Base-by-base conservation (phyloP, 2,329 filamentous ascomycete species). In the Zasmidium citrigriseum region DNA sequence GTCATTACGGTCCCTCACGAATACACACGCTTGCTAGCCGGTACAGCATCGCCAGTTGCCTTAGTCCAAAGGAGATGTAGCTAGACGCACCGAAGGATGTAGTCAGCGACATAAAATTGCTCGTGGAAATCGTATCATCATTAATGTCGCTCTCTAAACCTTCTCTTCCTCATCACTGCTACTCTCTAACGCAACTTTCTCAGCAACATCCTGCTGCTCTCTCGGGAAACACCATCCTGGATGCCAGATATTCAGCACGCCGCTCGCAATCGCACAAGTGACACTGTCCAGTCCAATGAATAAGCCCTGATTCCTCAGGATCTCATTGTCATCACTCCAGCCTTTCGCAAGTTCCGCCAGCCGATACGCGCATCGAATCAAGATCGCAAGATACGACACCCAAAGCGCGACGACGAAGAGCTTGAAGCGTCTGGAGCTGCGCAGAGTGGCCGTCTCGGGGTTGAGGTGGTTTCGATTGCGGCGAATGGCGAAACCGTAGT, bases 271-370 rank as follows among this genome's bases (percentile, higher is more conserved):
- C 7, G 58, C 67, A 46, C 67, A 65, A 22, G 63, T 52, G 27
- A 73, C 64, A 21, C 76, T 77, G 65, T 75, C 75, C 29, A 72
- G 27, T 2, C 62, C 62, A 55, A 70, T 64, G 55, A 72, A 72
- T 21, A 70, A 58, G 2, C 49, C 56, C 52, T 70, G 58, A 18
- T 66, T 58, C 5, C 66, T 61, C 41, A 70, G 47, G 45, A 70
- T 69, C 24, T 57, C 47, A 46, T 70, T 67, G 25, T 64, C 56
- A 11, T 57, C 38, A 11, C 54, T 47, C 68, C 65, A 68, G 16
- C 69, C 69, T 12, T 63, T 61, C 4, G 59, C 60, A n/a, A 71
- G 54, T 57, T 73, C 70, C 0, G 68, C 70, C 12, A 72, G 62
- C 3, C 70, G 59, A 45, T 64, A 73, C 4, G 58, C 54, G 46